Conservation (phyloP, 441 rosid genomes). For the Syzygium syzygioides region DNA sequence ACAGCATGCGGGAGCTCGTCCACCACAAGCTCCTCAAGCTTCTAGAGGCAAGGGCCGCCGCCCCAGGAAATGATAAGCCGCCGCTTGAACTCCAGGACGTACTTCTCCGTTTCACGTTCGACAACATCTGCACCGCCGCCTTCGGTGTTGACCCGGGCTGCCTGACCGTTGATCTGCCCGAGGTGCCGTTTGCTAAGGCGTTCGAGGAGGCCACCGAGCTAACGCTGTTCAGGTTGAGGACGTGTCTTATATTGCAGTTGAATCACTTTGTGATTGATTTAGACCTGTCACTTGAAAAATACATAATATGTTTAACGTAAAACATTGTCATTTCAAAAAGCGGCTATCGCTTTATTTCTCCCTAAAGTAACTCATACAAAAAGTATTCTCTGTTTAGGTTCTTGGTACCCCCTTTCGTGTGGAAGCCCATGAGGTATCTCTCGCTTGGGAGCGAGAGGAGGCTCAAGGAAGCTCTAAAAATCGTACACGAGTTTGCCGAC, state of each 20-base stretch:
- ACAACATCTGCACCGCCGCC: conserved; percentile 58
- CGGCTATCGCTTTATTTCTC: neutral
- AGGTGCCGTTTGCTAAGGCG: conserved; percentile 65
- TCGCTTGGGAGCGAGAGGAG: conserved; percentile 51
- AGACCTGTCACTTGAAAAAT: neutral
- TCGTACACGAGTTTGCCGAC: conserved; percentile 53
- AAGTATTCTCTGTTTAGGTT: conserved; percentile 19
- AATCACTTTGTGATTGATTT: neutral
- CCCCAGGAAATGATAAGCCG: conserved; percentile 16
- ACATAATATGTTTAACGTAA: neutral
- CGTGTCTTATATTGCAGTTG: neutral
- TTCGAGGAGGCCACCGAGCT: conserved; percentile 76
- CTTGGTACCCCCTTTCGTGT: conserved; percentile 48
- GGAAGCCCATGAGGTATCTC: conserved; percentile 61
- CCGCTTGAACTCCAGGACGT: conserved; percentile 65
- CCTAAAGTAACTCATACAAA: neutral
- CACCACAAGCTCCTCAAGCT: conserved; percentile 47
- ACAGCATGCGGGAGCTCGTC: conserved; percentile 40
- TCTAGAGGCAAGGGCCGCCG: conserved; percentile 23
- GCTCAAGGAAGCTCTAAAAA: conserved; percentile 38
- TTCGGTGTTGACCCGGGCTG: conserved; percentile 72
- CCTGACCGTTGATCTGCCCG: conserved; percentile 45
- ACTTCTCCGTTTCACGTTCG: conserved; percentile 64
- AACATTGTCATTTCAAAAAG: neutral
- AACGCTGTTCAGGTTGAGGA: conserved; percentile 19